phyloP scores from a whole-genome alignment of 352 stramenopile species.

The Saprolegnia diclina region DNA sequence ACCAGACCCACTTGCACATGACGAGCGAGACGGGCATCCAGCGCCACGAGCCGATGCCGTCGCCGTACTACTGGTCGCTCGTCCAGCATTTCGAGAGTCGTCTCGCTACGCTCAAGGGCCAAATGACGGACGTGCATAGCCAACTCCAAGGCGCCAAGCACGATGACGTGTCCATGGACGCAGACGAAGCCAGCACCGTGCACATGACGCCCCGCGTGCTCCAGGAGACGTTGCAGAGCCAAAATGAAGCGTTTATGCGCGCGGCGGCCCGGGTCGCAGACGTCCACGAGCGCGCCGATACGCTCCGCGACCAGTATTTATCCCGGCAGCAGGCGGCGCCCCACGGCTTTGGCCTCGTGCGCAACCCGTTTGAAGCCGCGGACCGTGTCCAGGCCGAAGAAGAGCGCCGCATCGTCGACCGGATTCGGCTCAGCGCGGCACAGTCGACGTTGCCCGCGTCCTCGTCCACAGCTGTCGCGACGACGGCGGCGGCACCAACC shows the following conservation, averaged over 20 bases:
- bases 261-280: slow-evolving; percentile 64
- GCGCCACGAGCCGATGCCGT: slow-evolving; percentile 72
- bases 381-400: slow-evolving; percentile 66
- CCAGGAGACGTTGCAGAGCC: slow-evolving; percentile 67
- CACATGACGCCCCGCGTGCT: slow-evolving; percentile 35
- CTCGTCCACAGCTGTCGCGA: not conserved
- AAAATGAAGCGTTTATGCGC: slow-evolving; percentile 74
- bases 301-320: slow-evolving; percentile 64
- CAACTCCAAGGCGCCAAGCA: slow-evolving; percentile 39
- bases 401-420: slow-evolving; percentile 39
- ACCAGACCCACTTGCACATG: slow-evolving; percentile 26
- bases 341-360: slow-evolving; percentile 51
- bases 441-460: slow-evolving; percentile 29
- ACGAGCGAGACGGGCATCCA: slow-evolving; percentile 39
- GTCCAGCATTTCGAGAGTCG: slow-evolving; percentile 62
- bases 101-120: slow-evolving; percentile 62
- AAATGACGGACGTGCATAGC: slow-evolving; percentile 69
- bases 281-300: slow-evolving; percentile 68
- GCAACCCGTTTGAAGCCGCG: slow-evolving; percentile 58
- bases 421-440: slow-evolving; percentile 23
- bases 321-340: slow-evolving; percentile 44
- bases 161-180: not conserved
- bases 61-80: slow-evolving; percentile 74
- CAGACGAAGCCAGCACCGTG: too few relatives aligned
- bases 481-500: not conserved